phyloP scores from a whole-genome alignment of 2,329 filamentous ascomycete genomes.

The Emmonsiellopsis sp. region DNA sequence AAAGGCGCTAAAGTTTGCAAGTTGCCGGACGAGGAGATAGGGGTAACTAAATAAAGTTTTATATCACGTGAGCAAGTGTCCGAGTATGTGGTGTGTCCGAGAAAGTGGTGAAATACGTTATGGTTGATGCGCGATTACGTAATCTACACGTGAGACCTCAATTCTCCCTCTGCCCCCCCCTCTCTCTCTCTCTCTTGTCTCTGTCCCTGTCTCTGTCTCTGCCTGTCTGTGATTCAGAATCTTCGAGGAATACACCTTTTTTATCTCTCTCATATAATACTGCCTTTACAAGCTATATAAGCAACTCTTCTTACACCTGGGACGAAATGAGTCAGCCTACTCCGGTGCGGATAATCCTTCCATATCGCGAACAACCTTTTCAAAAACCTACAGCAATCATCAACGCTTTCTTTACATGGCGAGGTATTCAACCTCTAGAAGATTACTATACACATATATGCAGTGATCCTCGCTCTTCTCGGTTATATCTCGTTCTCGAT shows the following conservation, averaged over 20 bases:
- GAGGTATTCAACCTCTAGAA: slow-evolving; percentile 13
- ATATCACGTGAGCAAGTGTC: too few species aligned
- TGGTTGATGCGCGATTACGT: slow-evolving; percentile 2
- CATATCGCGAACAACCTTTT: slow-evolving; percentile 10
- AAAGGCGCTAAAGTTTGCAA: too few species aligned
- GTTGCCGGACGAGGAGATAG: too few species aligned
- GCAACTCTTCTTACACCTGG: slow-evolving; percentile 9
- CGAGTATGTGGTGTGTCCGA: too few species aligned
- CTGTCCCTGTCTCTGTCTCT: slow-evolving; percentile 3
- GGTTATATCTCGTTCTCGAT: slow-evolving; percentile 22
- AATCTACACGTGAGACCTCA: too few species aligned
- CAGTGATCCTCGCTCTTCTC: slow-evolving; percentile 17
- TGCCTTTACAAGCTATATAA: slow-evolving; percentile 10
- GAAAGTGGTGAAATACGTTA: too few species aligned
- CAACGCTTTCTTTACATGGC: slow-evolving; percentile 11
- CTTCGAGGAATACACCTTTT: slow-evolving; percentile 9
- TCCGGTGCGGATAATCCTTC: slow-evolving; percentile 10
- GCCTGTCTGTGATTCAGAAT: slow-evolving; percentile 8
- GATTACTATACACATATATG: slow-evolving; percentile 19
- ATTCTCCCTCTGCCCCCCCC: too few species aligned
- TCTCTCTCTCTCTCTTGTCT: background rate
- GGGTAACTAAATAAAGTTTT: too few species aligned
- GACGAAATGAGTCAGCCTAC: slow-evolving; percentile 10
- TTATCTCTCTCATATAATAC: slow-evolving; percentile 10
- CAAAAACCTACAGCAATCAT: slow-evolving; percentile 10